A percentile compares a stretch with the other conserved stretches of the same genome.
Evolutionary conservation across 306 rosid genomes (phyloP).

Genomic region (Cicer pinnatifidum): DNA sequence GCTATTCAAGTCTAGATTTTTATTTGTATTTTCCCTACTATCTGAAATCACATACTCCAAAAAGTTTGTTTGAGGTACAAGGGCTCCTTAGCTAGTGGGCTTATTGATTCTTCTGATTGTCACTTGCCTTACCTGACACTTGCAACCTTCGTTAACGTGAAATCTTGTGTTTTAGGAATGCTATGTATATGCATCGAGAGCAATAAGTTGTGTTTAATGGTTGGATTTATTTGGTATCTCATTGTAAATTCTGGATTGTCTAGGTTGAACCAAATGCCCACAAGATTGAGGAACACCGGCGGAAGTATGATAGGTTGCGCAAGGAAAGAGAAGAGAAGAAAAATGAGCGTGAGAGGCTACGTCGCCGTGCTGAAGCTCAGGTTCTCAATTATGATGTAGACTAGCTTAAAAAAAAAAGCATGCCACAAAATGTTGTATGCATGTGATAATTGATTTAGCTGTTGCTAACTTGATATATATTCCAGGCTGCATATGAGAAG

Average conservation of each 20-base stretch:
- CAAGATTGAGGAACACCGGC: conserved; percentile 85
- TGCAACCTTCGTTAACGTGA: background rate
- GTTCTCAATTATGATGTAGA: conserved; percentile 46
- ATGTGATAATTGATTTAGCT: conserved; percentile 23
- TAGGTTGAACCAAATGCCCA: conserved; percentile 94
- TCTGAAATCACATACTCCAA: background rate
- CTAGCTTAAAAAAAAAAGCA: background rate
- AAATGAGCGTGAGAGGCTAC: conserved; percentile 66
- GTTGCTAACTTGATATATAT: conserved; percentile 38
- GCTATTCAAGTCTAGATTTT: background rate
- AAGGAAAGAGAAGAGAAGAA: conserved; percentile 80
- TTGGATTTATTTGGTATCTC: conserved; percentile 34
- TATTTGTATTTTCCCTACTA: background rate
- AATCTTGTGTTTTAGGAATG: conserved; percentile 32
- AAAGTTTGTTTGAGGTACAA: background rate
- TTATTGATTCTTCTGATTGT: background rate
- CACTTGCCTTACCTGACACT: background rate
- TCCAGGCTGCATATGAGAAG: conserved; percentile 87
- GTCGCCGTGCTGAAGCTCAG: conserved; percentile 90
- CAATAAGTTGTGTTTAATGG: conserved; percentile 6
- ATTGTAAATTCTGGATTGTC: conserved; percentile 39
- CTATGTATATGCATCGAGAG: background rate
- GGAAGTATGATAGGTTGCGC: conserved; percentile 85
- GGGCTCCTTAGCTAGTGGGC: conserved; percentile 3
- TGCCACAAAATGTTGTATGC: background rate